These are phyloP conservation scores for Penicillium vulpinum DNA, from an alignment of 2,329 filamentous ascomycete genomes.

Conservation along the genomic window DNA sequence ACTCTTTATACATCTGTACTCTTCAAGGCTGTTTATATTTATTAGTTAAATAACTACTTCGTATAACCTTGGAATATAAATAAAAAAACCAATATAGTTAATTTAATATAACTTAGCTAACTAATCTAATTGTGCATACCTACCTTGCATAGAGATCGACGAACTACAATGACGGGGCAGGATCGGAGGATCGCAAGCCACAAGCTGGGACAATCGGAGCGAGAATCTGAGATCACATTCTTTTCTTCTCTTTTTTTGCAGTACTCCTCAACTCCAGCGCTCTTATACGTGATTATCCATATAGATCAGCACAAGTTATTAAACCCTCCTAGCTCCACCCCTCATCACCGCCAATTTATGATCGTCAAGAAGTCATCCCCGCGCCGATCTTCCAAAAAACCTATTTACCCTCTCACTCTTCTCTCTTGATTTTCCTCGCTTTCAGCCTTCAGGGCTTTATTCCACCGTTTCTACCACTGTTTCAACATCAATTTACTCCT, in stretches of 20 bases:
- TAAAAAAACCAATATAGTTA: not conserved
- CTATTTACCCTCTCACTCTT: constrained; percentile 4
- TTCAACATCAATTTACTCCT: not conserved
- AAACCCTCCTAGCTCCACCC: constrained; percentile 4
- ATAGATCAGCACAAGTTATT: not conserved
- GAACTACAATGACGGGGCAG: constrained; percentile 14
- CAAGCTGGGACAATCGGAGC: constrained; percentile 4
- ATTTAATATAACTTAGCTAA: not conserved
- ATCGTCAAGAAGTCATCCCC: constrained; percentile 23
- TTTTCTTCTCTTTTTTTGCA: not conserved
- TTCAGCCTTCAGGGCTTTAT: not conserved
- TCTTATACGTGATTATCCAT: too few relatives aligned
- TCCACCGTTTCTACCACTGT: not conserved
- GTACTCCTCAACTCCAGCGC: too few relatives aligned
- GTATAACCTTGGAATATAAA: too few relatives aligned
- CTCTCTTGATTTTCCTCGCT: not conserved
- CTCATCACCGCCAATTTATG: constrained; percentile 12
- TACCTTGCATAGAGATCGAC: constrained; percentile 20
- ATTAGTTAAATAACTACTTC: not conserved
- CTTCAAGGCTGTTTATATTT: too few relatives aligned
- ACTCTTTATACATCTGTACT: too few relatives aligned
- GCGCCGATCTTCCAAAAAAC: constrained; percentile 25
- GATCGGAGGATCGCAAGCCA: constrained; percentile 11
- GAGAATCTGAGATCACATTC: constrained; percentile 12
- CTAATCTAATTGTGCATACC: not conserved